phyloP scores from a whole-genome alignment of 2,329 filamentous ascomycete species.

The Hypoxylon sp. region DNA sequence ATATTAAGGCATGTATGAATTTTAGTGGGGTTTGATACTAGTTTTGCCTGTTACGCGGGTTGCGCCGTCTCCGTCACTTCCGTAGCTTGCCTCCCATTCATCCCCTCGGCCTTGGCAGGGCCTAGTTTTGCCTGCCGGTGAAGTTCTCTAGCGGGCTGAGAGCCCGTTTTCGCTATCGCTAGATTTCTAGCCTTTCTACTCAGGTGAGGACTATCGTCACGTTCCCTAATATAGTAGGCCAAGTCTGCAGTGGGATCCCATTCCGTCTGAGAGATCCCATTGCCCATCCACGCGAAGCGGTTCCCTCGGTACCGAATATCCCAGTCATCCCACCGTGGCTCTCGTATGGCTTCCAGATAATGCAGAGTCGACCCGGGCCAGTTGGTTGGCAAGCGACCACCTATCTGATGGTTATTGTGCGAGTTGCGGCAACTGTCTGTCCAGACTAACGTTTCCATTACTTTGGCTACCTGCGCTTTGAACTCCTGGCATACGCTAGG shows the following conservation, averaged over 20 bases:
- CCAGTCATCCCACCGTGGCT: slow-evolving; percentile 64
- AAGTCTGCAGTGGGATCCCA: slow-evolving; percentile 58
- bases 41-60: too few relatives aligned
- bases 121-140: slow-evolving; percentile 25
- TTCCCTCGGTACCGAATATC: slow-evolving; percentile 59
- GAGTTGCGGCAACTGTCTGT: slow-evolving; percentile 62
- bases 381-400: slow-evolving; percentile 62
- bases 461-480: slow-evolving; percentile 58
- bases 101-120: too few relatives aligned
- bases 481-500: slow-evolving; percentile 62
- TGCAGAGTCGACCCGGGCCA: slow-evolving; percentile 65
- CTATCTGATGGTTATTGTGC: slow-evolving; percentile 63
- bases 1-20: too few relatives aligned
- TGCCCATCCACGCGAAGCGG: slow-evolving; percentile 59
- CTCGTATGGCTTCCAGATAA: slow-evolving; percentile 63
- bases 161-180: slow-evolving; percentile 17
- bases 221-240: slow-evolving; percentile 47
- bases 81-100: too few relatives aligned
- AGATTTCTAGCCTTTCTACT: slow-evolving; percentile 9
- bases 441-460: slow-evolving; percentile 64
- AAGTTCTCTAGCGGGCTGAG: slow-evolving; percentile 12
- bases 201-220: slow-evolving; percentile 10
- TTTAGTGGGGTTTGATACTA: too few relatives aligned
- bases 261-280: slow-evolving; percentile 62
- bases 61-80: too few relatives aligned